Conservation (phyloP, 2,329 filamentous ascomycete genomes). For the Ophiosphaerella narmari region DNA sequence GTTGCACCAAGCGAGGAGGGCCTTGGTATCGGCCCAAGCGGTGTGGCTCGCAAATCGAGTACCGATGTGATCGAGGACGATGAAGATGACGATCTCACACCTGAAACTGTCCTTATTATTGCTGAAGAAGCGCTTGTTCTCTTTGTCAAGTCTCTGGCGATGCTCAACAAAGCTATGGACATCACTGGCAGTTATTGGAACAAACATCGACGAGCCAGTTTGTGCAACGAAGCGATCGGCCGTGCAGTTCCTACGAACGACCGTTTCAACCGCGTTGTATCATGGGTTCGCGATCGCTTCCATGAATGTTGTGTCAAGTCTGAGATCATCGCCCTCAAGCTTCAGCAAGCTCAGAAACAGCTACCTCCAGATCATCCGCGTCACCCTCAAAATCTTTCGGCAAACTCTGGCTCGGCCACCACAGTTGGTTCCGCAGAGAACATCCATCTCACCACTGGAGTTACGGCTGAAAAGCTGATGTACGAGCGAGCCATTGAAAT, state of each 20-base stretch:
- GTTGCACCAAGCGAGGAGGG: conserved; percentile 76
- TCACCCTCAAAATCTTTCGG: conserved; percentile 77
- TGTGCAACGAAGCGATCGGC: conserved; percentile 47
- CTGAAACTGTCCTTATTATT: conserved; percentile 82
- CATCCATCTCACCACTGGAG: conserved; percentile 81
- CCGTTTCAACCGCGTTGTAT: conserved; percentile 89
- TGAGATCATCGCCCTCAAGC: conserved; percentile 86
- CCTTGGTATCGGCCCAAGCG: conserved; percentile 62
- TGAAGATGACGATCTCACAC: conserved; percentile 69
- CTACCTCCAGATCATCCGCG: conserved; percentile 84
- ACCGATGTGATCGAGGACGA: conserved; percentile 58
- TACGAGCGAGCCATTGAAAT: conserved; percentile 97
- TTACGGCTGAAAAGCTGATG: conserved; percentile 96
- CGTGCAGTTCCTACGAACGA: conserved; percentile 56
- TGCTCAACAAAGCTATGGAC: conserved; percentile 94
- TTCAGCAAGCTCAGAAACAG: conserved; percentile 82
- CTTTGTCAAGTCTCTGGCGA: conserved; percentile 90
- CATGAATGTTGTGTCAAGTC: conserved; percentile 98
- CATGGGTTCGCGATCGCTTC: conserved; percentile 92
- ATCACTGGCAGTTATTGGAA: conserved; percentile 92
- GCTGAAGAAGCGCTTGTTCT: conserved; percentile 94
- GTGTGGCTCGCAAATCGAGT: conserved; percentile 46
- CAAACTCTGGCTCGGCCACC: conserved; percentile 61
- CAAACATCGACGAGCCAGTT: conserved; percentile 70
- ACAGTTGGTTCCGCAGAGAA: conserved; percentile 72